A percentile compares a stretch with the other conserved stretches of the same genome.
Evolutionary conservation across 306 rosid species (phyloP).

Genomic region (Cyclanthera cordifolia): DNA sequence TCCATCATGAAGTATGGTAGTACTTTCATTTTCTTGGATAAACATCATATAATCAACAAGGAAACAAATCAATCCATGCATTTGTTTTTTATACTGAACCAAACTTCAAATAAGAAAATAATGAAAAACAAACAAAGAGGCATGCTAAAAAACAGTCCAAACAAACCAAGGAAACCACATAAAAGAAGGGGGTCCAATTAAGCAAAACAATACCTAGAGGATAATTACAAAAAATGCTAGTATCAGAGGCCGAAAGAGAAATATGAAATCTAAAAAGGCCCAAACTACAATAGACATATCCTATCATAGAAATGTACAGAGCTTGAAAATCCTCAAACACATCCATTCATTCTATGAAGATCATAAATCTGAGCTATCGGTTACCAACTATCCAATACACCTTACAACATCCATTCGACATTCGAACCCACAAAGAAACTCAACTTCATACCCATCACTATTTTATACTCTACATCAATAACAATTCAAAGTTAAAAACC

Average conservation of each 20-base stretch:
- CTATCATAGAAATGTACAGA: background rate
- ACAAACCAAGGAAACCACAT: too few relatives aligned
- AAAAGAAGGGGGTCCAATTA: too few relatives aligned
- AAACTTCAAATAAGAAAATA: too few relatives aligned
- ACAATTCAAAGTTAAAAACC: constrained; percentile 15
- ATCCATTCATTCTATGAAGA: constrained; percentile 5
- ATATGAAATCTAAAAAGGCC: too few relatives aligned
- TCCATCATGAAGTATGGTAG: too few relatives aligned
- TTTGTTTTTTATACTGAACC: too few relatives aligned
- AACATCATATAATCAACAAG: background rate
- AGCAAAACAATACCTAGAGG: too few relatives aligned
- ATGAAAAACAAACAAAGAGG: too few relatives aligned
- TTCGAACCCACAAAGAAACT: background rate
- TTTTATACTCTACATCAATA: background rate
- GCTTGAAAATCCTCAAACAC: background rate
- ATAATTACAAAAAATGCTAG: too few relatives aligned
- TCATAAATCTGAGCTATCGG: background rate
- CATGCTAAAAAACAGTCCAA: too few relatives aligned
- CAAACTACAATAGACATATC: background rate
- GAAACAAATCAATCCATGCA: background rate
- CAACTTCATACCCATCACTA: constrained; percentile 2
- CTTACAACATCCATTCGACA: background rate
- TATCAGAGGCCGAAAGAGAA: too few relatives aligned
- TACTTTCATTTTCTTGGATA: too few relatives aligned
- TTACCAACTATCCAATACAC: constrained; percentile 7